Base-by-base conservation (phyloP, 139 green algal genomes). In the Spirogloea muscicola region DNA sequence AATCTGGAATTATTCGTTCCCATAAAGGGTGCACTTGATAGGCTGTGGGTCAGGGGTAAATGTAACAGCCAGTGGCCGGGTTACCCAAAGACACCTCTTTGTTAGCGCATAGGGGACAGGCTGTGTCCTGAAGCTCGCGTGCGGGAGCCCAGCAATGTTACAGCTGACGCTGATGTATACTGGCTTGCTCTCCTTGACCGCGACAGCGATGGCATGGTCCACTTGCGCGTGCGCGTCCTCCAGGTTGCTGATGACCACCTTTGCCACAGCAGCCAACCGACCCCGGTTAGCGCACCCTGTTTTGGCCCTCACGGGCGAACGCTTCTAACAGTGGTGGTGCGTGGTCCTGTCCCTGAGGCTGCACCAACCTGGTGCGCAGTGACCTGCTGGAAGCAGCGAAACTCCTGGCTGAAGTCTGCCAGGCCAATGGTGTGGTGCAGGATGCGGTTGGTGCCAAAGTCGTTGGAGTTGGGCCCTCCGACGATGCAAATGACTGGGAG, bases 371-470 rank as follows among this genome's bases (percentile, higher is more conserved):
- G 63, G 34, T 36, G 55, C 49, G 84, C 89, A 0, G 87, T 92
- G 44, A 93, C 84, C 66, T 90, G 69, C 64, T 85, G 86, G 81
- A 91, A 93, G 49, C 79, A 86, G 4, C 82, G 33, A 33, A 84
- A 48, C 77, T 87, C 80, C 78, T 93, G 87, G 29, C 75, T 69
- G 71, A 89, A 89, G 49, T 91, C 82, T 3, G 76, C 31, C 10
- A 64, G 3, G 29, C 88, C 89, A 1, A 85, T 88, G 41, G 89
- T 94, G 87, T 94, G 89, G 76, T 93, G 89, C 16, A 95, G 73
- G 4, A 90, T 74, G 58, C 81, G 86, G 76, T 89, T 90, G 48
- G 76, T 77, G 33, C 75, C 79, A 51, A 86, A 90, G 74, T 95
- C 90, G 49, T 92, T 91, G 52, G 40, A 55, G 27, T 68, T 74